Conservation (phyloP, 192 early-diverging fungal genomes). For the Dispira simplex region DNA sequence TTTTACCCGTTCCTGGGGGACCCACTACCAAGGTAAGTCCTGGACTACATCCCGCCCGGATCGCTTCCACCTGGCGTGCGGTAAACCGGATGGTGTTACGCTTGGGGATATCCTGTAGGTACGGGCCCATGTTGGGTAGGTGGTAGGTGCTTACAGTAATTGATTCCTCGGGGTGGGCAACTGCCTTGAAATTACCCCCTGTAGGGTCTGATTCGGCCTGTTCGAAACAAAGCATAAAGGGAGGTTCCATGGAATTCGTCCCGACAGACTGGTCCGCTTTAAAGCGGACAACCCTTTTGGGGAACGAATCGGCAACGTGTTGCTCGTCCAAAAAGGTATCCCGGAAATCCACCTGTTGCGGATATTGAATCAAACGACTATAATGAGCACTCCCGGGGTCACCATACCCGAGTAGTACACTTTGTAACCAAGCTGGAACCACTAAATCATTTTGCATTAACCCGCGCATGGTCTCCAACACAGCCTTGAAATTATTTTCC, state of each 20-base stretch:
- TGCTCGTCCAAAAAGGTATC: conserved; percentile 80
- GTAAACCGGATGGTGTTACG: conserved; percentile 75
- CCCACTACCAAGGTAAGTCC: conserved; percentile 92
- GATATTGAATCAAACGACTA: conserved; percentile 32
- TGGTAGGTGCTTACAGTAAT: conserved; percentile 48
- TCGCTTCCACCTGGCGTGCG: conserved; percentile 67
- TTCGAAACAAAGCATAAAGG: conserved; percentile 64
- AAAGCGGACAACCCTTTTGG: conserved; percentile 15
- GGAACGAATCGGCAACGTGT: conserved; percentile 56
- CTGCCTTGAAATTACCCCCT: conserved; percentile 17
- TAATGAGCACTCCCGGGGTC: conserved; percentile 68
- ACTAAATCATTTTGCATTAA: conserved; percentile 68
- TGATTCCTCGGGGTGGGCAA: conserved; percentile 20
- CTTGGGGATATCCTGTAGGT: conserved; percentile 48
- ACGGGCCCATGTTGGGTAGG: conserved; percentile 53
- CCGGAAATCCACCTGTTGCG: conserved; percentile 54
- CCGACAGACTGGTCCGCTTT: conserved; percentile 20
- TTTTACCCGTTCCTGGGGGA: conserved; percentile 98
- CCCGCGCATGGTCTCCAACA: conserved; percentile 80
- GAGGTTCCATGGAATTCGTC: conserved; percentile 29
- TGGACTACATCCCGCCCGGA: conserved; percentile 65
- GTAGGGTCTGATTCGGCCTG: conserved; percentile 20
- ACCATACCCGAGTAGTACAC: conserved; percentile 92
- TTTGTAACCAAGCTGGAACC: conserved; percentile 82
- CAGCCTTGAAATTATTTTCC: conserved; percentile 90